phyloP scores from a whole-genome alignment of 1,139 yeast species.

The Lodderomyces beijingensis region DNA sequence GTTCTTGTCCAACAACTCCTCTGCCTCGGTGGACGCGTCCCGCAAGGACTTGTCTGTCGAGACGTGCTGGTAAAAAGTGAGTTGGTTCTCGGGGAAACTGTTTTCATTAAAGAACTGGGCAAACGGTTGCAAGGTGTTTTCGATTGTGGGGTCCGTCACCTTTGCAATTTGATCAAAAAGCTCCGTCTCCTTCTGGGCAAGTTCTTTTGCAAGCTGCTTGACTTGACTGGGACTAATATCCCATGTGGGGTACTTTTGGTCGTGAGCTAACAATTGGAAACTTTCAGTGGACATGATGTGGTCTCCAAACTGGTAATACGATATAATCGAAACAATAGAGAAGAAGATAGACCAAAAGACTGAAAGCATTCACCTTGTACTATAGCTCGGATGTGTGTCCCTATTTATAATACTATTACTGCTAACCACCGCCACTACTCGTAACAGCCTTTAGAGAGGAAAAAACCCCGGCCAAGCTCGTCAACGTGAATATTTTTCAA shows the following conservation, averaged over 20 bases:
- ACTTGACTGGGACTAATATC: conserved; percentile 52
- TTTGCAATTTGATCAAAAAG: conserved; percentile 55
- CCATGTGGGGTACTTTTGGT: conserved; percentile 48
- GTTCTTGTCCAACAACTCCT: conserved; percentile 50
- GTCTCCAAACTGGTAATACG: conserved; percentile 1
- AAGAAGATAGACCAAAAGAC: conserved; percentile 2
- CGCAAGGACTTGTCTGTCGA: conserved; percentile 58
- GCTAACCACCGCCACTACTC: too few relatives aligned
- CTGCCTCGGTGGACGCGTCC: conserved; percentile 66
- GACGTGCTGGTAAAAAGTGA: conserved; percentile 67
- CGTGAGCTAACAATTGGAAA: conserved; percentile 13
- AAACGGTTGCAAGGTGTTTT: conserved; percentile 49
- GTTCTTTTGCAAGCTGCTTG: conserved; percentile 33
- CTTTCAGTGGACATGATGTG: too few relatives aligned
- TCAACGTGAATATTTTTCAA: too few relatives aligned
- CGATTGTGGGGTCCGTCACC: conserved; percentile 48
- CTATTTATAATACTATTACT: too few relatives aligned
- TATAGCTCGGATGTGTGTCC: too few relatives aligned
- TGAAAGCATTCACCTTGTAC: too few relatives aligned
- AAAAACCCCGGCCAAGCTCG: too few relatives aligned
- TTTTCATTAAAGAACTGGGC: conserved; percentile 47
- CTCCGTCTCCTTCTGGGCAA: conserved; percentile 40
- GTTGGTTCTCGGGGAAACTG: conserved; percentile 40
- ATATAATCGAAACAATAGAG: conserved; percentile 1
- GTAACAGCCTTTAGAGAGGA: too few relatives aligned